phyloP scores from a whole-genome alignment of 495 filamentous ascomycete genomes.

The Penicillium salamii region DNA sequence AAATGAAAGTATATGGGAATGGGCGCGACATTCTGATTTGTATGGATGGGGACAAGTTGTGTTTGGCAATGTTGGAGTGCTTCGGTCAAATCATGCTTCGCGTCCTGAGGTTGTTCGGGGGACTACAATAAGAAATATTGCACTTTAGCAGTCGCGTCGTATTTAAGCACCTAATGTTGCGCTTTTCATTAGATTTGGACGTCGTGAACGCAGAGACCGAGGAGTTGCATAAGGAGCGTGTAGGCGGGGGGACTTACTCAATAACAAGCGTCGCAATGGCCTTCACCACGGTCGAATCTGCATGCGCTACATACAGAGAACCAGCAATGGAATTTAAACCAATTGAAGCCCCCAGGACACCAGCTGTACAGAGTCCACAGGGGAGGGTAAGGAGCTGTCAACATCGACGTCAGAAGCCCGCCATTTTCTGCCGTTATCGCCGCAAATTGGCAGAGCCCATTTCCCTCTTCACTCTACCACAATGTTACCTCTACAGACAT shows the following conservation, averaged over 20 bases:
- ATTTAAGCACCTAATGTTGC: background rate
- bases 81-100: slow-evolving; percentile 22
- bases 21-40: slow-evolving; percentile 59
- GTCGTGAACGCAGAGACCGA: background rate
- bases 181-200: background rate
- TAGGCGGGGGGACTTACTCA: slow-evolving; percentile 8
- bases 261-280: slow-evolving; percentile 1
- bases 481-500: slow-evolving; percentile 29
- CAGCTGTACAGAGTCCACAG: slow-evolving; percentile 12
- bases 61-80: background rate
- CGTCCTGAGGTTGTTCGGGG: background rate
- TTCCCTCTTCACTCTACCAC: slow-evolving; percentile 1
- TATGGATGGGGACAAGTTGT: background rate
- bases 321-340: background rate
- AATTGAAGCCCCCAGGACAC: background rate
- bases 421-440: slow-evolving; percentile 7
- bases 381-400: slow-evolving; percentile 25
- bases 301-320: background rate
- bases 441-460: background rate
- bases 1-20: slow-evolving; percentile 87
- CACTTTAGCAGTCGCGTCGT: background rate
- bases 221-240: background rate
- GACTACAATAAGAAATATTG: background rate
- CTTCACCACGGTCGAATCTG: background rate
- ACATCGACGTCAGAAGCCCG: slow-evolving; percentile 33